Base-by-base conservation (phyloP, 1,139 yeast species). In the Hanseniaspora uvarum region DNA sequence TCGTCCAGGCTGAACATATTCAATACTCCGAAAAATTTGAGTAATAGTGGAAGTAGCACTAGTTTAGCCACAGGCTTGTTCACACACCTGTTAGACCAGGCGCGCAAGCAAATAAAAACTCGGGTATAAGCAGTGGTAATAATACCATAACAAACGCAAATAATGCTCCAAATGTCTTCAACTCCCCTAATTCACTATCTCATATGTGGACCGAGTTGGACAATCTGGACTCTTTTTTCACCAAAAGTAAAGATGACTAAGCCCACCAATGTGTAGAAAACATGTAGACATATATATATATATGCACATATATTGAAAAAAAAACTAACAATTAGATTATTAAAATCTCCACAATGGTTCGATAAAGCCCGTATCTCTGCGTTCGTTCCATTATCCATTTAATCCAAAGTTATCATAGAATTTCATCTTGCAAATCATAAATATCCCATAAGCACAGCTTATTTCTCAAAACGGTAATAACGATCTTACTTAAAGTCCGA, bases 171-270 rank as follows among this genome's bases (percentile, higher is more conserved):
- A 37, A 16, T 14, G 33, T 28, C 4, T 41, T 49, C 14, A 43
- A 39, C 14, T 53, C 55, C 18, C 55, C 55, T 10, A 46, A 37
- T 0, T 83, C 95, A 0, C 75, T 92, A 63, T 87, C 94, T 65
- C 87, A 88, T 63, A 88, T 92, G 84, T 85, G 95, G 82, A 95
- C 96, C 0, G 95, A 94, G n/a, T 72, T 92, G 58, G 97, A 89
- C 63, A 94, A 88, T 63, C 76, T 92, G 60, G 97, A 92, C 66
- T 83, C 92, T 12, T 92, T 92, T 65, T 92, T 92, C 69, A 86
- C 95, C 0, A 39, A 50, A 21, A 30, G 37, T 7, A 46, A 50
- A 69, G 71, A 31, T 33, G 38, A 58, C 8, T 38, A 31, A 31
- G 8, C 28, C 8, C 8, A 26, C 28, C 5, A 26, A 26, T n/a